A percentile compares a stretch with the other conserved stretches of the same genome.
Evolutionary conservation across 352 stramenopile genomes (phyloP).

Genomic region (Pythium oligandrum): DNA sequence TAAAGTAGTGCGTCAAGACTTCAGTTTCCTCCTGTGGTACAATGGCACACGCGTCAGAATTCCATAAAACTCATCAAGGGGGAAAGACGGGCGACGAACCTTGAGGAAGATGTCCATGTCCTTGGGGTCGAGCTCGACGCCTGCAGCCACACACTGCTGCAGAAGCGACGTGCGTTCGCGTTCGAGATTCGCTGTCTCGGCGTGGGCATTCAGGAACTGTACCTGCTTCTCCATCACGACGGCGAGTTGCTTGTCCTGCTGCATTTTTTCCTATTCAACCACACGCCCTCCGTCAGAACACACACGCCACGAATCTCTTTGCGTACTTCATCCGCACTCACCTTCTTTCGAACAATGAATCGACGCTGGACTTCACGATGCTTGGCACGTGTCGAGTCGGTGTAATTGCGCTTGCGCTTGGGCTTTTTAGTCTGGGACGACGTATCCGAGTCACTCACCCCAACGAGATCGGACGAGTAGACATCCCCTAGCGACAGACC

Average conservation of each 20-base stretch:
- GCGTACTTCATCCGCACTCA: background rate
- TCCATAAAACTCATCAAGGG: too few species aligned
- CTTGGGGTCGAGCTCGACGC: conserved; percentile 19
- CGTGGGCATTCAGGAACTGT: conserved; percentile 11
- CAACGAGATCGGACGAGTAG: too few species aligned
- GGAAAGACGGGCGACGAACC: too few species aligned
- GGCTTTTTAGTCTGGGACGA: background rate
- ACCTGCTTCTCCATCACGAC: conserved; percentile 20
- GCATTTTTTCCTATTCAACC: conserved; percentile 19
- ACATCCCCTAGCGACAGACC: too few species aligned
- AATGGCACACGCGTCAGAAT: background rate
- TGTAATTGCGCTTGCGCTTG: conserved; percentile 24
- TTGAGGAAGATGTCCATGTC: conserved; percentile 18
- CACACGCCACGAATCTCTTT: too few species aligned
- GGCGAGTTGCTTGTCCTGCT: conserved; percentile 20
- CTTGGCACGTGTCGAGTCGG: conserved; percentile 20
- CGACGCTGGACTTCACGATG: conserved; percentile 27
- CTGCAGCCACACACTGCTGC: conserved; percentile 23
- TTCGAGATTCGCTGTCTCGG: conserved; percentile 16
- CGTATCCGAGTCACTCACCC: too few species aligned
- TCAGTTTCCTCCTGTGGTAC: conserved; percentile 21
- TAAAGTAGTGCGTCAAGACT: conserved; percentile 20
- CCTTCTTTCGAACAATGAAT: conserved; percentile 14
- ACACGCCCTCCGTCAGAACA: too few species aligned
- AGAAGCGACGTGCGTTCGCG: conserved; percentile 16